Base-by-base conservation (phyloP, 805 yeast genomes). In the Zygoascus bituminiphila region DNA sequence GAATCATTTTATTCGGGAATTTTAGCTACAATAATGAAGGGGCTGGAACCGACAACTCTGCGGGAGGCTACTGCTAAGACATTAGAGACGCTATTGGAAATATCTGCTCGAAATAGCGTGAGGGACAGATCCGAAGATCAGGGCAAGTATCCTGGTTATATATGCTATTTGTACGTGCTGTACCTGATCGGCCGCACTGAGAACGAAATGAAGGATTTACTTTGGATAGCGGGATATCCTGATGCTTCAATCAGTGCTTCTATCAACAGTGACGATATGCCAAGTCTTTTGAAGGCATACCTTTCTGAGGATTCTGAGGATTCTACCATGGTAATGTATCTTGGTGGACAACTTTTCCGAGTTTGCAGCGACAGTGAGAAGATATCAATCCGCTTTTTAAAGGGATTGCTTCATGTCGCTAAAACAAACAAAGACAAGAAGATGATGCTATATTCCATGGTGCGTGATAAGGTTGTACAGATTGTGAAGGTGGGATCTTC, bases 201-300 rank as follows among this genome's bases (percentile, higher is more conserved):
- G 2, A 22, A 41, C 10, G 59, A 58, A 17, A 29, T 60, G 47
- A 51, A 54, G 25, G 54, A 56, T 20, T 46, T 53, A 42, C 51
- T 57, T 21, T 57, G 61, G 60, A 44, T 57, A 14, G 60, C 61
- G 1, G 62, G 63, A 1, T 59, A 53, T 45, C 54, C 60, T 6
- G 59, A 56, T 15, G 56, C 54, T 7, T 51, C 48, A 19, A 36
- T 54, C 31, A 52, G 49, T 15, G 43, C 41, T 5, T n/a, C 29
- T 14, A 24, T 20, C 19, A 51, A 40, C 5, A 33, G 20, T 19
- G 52, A 50, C 23, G 40, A 47, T 9, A 51, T 50, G 29, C 61
- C 61, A 9, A 42, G 50, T 12, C 26, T 57, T n/a, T 36, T 58
- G 35, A 45, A 47, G 26, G 56, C 50, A 20, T 58, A 54, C 38